phyloP scores from a whole-genome alignment of 176 grass and related monocot genomes.

The Oryza meyeriana region DNA sequence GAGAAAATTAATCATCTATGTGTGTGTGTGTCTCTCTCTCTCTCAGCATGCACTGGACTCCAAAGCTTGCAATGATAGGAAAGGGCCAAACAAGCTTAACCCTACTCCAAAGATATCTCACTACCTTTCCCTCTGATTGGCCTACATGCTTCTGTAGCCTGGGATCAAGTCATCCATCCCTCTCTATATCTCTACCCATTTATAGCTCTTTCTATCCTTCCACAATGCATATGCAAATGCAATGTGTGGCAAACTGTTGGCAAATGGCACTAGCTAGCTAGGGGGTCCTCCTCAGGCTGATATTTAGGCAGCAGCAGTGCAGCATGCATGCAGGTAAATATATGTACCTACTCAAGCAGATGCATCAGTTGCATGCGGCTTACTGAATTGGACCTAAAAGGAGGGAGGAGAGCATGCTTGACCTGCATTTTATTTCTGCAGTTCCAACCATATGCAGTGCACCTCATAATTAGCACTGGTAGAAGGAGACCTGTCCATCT shows the following conservation, averaged over 20 bases:
- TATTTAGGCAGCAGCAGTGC: neutral
- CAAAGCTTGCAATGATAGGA: conserved; percentile 21
- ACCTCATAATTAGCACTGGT: neutral
- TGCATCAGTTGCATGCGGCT: neutral
- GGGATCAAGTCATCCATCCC: neutral
- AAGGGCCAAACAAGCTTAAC: conserved; percentile 20
- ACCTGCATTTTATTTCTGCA: conserved; percentile 16
- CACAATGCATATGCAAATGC: neutral
- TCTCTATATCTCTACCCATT: neutral
- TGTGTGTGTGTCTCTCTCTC: neutral
- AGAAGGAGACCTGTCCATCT: neutral
- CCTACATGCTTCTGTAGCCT: neutral
- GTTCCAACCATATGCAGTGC: neutral
- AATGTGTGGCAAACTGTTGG: neutral
- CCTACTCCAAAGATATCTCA: conserved; percentile 11
- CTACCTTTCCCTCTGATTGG: neutral
- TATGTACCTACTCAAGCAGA: neutral
- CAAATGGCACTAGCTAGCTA: neutral
- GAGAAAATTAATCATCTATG: neutral
- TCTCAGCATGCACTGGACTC: neutral
- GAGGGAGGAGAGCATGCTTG: neutral
- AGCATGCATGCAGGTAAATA: neutral
- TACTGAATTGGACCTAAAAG: neutral
- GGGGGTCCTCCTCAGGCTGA: neutral
- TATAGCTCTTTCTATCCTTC: neutral